phyloP scores from a whole-genome alignment of 1,284 basidiomycete genomes.

The Trametes sp. region DNA sequence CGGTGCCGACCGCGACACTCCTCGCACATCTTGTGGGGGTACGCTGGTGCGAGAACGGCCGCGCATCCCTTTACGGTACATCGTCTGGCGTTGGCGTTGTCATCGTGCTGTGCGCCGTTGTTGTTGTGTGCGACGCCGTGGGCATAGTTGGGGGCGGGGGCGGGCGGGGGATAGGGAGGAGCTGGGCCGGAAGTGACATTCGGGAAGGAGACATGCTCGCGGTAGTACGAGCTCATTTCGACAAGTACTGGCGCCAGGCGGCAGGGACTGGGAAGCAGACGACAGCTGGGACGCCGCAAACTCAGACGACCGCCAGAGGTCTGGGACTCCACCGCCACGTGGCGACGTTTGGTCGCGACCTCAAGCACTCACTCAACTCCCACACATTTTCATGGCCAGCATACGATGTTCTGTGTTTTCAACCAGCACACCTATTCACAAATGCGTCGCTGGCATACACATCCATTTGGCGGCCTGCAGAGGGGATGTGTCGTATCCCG shows the following conservation, averaged over 20 bases:
- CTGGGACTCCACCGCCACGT: slow-evolving; percentile 24
- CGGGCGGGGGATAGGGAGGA: slow-evolving; percentile 19
- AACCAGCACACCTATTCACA: no score
- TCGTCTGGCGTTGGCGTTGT: slow-evolving; percentile 16
- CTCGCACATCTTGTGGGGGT: slow-evolving; percentile 60
- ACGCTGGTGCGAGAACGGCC: slow-evolving; percentile 36
- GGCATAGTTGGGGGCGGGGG: slow-evolving; percentile 11
- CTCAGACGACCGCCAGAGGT: slow-evolving; percentile 14
- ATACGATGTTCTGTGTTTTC: no score
- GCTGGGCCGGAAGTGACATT: slow-evolving; percentile 28
- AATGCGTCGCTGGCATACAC: no score
- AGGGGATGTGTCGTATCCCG: no score
- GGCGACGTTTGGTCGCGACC: slow-evolving; percentile 22
- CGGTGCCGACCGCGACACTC: slow-evolving; percentile 58
- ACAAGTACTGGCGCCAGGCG: slow-evolving; percentile 28
- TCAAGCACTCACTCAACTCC: neutral
- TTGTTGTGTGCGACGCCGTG: neutral
- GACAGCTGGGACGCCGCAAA: slow-evolving; percentile 16
- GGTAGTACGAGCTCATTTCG: slow-evolving; percentile 32
- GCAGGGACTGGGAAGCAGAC: slow-evolving; percentile 15
- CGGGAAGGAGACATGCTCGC: slow-evolving; percentile 33
- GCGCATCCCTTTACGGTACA: slow-evolving; percentile 46
- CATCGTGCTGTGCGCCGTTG: neutral
- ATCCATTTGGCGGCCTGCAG: no score
- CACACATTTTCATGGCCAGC: neutral